These are phyloP conservation scores for Lagenidium sp. DNA, from an alignment of 352 stramenopile genomes.

Conservation along the genomic window DNA sequence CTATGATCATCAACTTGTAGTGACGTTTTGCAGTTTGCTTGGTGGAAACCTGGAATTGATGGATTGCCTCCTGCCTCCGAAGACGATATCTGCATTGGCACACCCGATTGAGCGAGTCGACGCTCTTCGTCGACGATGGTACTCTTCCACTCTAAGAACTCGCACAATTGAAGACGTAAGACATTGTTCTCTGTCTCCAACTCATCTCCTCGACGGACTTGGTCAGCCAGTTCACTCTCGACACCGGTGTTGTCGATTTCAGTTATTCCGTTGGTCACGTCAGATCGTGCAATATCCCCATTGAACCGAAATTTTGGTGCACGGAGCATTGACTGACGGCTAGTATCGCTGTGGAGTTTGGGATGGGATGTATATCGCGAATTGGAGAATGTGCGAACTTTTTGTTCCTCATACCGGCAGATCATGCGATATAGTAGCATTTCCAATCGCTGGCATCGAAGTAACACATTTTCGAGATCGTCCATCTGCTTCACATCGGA, in stretches of 20 bases:
- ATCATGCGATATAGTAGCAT: slow-evolving; percentile 85
- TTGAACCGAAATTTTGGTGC: slow-evolving; percentile 38
- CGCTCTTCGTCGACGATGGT: slow-evolving; percentile 15
- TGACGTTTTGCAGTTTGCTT: slow-evolving; percentile 9
- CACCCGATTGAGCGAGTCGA: slow-evolving; percentile 5
- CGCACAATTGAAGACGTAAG: slow-evolving; percentile 54
- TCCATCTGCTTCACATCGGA: no score
- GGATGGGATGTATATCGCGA: slow-evolving; percentile 4
- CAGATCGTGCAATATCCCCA: slow-evolving; percentile 5
- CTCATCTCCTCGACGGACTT: slow-evolving; percentile 30
- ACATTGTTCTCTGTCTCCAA: slow-evolving; percentile 61
- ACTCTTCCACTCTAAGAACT: slow-evolving; percentile 66
- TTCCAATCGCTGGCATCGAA: slow-evolving; percentile 61
- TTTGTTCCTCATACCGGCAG: slow-evolving; percentile 79
- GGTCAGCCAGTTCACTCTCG: slow-evolving; percentile 34
- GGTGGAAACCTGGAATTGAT: not conserved
- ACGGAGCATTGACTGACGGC: slow-evolving; percentile 22
- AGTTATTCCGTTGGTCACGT: slow-evolving; percentile 20
- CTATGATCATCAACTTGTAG: slow-evolving; percentile 19
- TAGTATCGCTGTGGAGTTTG: slow-evolving; percentile 7
- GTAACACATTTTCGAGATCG: slow-evolving; percentile 28
- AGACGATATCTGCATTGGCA: not conserved
- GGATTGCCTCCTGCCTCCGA: not conserved
- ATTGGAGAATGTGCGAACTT: slow-evolving; percentile 50
- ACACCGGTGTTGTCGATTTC: slow-evolving; percentile 19